A percentile compares a stretch with the other conserved stretches of the same genome.
Conservation (phyloP, 495 filamentous ascomycete genomes). For the Aspergillus nidulans region DNA sequence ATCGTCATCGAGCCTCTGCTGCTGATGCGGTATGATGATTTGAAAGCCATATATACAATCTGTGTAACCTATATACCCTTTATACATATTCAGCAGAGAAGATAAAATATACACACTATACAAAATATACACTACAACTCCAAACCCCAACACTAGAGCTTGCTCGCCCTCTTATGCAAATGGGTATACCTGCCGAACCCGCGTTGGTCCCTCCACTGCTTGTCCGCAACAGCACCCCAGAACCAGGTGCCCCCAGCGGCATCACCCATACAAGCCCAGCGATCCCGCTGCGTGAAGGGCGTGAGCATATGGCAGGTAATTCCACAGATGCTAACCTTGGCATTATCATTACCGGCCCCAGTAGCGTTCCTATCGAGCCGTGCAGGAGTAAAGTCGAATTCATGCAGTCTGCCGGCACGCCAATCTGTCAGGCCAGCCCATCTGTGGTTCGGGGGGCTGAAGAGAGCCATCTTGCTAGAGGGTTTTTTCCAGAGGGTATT, state of each 20-base stretch:
- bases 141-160: not conserved
- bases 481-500: not conserved
- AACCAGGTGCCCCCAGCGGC: not conserved
- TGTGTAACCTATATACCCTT: too few relatives aligned
- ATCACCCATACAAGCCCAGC: not conserved
- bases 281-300: not conserved
- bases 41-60: too few relatives aligned
- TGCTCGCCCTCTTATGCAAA: not conserved
- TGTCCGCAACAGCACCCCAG: not conserved
- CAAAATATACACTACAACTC: too few relatives aligned
- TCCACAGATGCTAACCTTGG: not conserved
- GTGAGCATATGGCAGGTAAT: not conserved
- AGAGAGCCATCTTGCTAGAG: not conserved
- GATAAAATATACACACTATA: too few relatives aligned
- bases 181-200: not conserved
- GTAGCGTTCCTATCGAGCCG: not conserved
- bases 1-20: too few relatives aligned
- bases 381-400: not conserved
- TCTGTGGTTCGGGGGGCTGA: not conserved
- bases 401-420: not conserved
- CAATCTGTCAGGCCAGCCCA: not conserved
- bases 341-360: too few relatives aligned
- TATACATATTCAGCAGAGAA: too few relatives aligned
- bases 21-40: too few relatives aligned
- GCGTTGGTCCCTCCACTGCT: not conserved